Evolutionary conservation across 2,329 filamentous ascomycete genomes (phyloP).

Genomic region (Fusarium sp.): DNA sequence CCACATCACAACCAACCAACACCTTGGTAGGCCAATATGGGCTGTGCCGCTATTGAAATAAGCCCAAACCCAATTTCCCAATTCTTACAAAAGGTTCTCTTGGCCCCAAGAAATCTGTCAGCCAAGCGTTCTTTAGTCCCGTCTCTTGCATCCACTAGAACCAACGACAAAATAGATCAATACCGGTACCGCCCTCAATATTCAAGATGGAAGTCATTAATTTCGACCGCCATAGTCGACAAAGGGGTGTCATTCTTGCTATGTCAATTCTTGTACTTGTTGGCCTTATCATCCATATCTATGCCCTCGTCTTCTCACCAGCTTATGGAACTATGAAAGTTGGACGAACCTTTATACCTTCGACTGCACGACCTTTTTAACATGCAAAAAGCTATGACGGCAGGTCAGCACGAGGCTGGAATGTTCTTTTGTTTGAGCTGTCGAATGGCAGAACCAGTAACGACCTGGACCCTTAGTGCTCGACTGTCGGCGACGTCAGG

Average conservation of each 20-base stretch:
- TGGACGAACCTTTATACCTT: neutral
- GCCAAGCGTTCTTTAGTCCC: neutral
- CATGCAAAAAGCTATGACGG: neutral
- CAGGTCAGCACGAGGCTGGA: no score
- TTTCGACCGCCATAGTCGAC: neutral
- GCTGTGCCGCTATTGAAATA: neutral
- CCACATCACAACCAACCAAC: neutral
- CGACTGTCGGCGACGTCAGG: neutral
- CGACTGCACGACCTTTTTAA: neutral
- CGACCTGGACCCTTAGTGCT: rapidly evolving
- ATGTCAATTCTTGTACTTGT: neutral
- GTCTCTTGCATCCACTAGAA: neutral
- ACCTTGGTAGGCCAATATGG: neutral
- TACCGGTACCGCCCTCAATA: rapidly evolving
- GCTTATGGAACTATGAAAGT: neutral
- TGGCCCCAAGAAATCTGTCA: neutral
- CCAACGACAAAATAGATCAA: neutral
- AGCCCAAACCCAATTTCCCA: neutral
- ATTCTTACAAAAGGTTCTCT: neutral
- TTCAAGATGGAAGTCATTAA: neutral
- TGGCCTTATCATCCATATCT: neutral
- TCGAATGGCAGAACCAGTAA: no score
- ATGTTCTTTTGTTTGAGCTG: no score
- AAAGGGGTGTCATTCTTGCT: neutral
- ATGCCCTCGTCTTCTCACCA: neutral